A percentile compares a stretch with the other conserved stretches of the same genome.
Conservation (phyloP, 306 rosid genomes). For the Dryas alaskensis region DNA sequence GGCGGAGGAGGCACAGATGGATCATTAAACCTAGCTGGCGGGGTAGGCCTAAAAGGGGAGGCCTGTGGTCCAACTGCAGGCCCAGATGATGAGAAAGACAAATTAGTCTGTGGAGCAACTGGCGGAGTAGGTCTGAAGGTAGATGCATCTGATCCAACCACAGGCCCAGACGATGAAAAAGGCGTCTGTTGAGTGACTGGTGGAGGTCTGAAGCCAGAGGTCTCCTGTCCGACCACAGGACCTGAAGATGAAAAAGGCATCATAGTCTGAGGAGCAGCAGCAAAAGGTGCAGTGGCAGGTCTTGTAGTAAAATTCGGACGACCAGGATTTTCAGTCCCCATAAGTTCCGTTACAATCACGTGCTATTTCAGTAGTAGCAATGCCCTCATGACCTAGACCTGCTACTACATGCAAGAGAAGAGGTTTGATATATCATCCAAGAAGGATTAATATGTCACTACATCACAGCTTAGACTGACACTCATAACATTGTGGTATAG, state of each 20-base stretch:
- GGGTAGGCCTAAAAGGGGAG: conserved; percentile 59
- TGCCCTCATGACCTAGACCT: conserved; percentile 45
- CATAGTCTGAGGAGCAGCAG: conserved; percentile 48
- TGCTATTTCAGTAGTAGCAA: conserved; percentile 26
- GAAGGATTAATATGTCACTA: conserved; percentile 4
- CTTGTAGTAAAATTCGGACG: conserved; percentile 65
- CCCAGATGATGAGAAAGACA: conserved; percentile 47
- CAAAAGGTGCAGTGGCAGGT: conserved; percentile 58
- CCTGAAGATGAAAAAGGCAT: conserved; percentile 75
- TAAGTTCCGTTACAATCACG: conserved; percentile 33
- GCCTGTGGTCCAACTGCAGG: conserved; percentile 49
- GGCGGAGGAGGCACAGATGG: conserved; percentile 74
- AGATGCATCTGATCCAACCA: conserved; percentile 60
- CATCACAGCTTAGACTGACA: conserved; percentile 5
- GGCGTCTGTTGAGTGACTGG: conserved; percentile 58
- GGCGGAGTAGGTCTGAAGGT: conserved; percentile 53
- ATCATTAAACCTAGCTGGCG: conserved; percentile 62
- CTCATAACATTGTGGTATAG: not conserved
- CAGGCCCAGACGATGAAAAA: conserved; percentile 67
- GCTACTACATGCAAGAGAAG: conserved; percentile 26
- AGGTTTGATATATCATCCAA: not conserved
- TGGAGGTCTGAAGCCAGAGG: conserved; percentile 53
- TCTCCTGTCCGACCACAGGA: conserved; percentile 62
- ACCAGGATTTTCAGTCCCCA: conserved; percentile 89
- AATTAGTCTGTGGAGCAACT: conserved; percentile 40